Percentiles rank a stretch among this genome's conserved stretches.
Evolutionary conservation across 495 filamentous ascomycete species (phyloP).

Genomic region (Elaphomyces granulatus): DNA sequence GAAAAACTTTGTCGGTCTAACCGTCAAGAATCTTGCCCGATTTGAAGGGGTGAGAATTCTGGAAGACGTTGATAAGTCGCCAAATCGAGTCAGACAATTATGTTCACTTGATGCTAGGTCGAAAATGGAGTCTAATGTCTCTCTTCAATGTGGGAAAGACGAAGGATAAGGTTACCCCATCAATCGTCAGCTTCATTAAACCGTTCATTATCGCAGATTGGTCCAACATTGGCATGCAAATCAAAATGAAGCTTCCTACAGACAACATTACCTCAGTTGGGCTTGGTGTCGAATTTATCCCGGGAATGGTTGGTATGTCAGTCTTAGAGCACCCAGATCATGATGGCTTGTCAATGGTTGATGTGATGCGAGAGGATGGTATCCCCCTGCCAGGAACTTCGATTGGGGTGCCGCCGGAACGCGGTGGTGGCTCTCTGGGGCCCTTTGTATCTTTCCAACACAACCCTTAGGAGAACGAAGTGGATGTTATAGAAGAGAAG

Average conservation of each 20-base stretch:
- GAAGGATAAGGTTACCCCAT: neutral
- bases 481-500: no score
- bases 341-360: neutral
- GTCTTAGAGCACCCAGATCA: neutral
- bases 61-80: no score
- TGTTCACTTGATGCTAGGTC: neutral
- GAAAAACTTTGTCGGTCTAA: no score
- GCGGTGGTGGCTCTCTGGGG: neutral
- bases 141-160: neutral
- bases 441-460: neutral
- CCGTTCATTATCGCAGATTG: neutral
- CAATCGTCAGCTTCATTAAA: no score
- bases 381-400: neutral
- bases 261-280: neutral
- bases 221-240: neutral
- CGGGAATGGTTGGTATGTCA: neutral
- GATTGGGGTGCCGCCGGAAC: neutral
- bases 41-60: no score
- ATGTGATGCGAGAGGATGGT: neutral
- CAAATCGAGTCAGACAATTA: no score
- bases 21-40: no score
- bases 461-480: no score
- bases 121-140: neutral
- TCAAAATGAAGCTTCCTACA: neutral
- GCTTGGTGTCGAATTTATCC: neutral